Percentiles rank a stretch among this genome's conserved stretches.
Evolutionary conservation across 2,329 filamentous ascomycete genomes (phyloP).

Genomic region (Ophiosphaerella herpotricha): DNA sequence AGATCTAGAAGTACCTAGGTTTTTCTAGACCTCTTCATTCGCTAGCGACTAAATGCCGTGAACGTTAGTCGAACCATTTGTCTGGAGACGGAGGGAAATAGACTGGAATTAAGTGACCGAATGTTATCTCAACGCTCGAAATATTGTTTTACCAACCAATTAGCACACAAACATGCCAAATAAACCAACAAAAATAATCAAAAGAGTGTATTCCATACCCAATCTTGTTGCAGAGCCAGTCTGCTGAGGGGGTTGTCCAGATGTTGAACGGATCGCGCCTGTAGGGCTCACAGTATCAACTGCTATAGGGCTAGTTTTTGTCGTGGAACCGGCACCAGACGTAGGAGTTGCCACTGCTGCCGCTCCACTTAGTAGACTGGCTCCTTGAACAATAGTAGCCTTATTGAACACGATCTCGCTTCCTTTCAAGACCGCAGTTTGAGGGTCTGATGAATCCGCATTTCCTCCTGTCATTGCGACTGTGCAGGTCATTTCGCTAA

Average conservation of each 20-base stretch:
- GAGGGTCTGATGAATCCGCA: constrained; percentile 7
- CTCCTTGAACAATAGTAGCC: constrained; percentile 29
- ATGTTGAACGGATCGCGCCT: background rate
- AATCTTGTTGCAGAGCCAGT: too few species aligned
- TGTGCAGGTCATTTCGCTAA: constrained; percentile 29
- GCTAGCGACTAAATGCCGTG: too few species aligned
- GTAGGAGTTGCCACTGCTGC: constrained; percentile 9
- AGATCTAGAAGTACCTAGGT: too few species aligned
- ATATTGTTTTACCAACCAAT: too few species aligned
- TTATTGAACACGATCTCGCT: constrained; percentile 25
- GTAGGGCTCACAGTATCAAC: constrained; percentile 4
- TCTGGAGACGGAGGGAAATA: too few species aligned
- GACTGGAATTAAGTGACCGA: too few species aligned
- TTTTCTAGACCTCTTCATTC: too few species aligned
- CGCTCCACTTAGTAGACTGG: constrained; percentile 23
- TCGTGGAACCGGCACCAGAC: constrained; percentile 11
- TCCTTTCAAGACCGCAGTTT: constrained; percentile 21
- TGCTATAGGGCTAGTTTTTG: constrained; percentile 5
- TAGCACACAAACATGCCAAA: too few species aligned
- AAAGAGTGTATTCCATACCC: too few species aligned
- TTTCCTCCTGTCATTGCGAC: constrained; percentile 26
- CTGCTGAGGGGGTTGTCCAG: background rate
- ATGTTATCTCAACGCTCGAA: too few species aligned
- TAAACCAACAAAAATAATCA: too few species aligned
- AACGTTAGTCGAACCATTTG: too few species aligned